Evolutionary conservation across 176 grass and related monocot genomes (phyloP), one percentile per base, ranked within the genome.

Genomic region (Triticum timopheevii): DNA sequence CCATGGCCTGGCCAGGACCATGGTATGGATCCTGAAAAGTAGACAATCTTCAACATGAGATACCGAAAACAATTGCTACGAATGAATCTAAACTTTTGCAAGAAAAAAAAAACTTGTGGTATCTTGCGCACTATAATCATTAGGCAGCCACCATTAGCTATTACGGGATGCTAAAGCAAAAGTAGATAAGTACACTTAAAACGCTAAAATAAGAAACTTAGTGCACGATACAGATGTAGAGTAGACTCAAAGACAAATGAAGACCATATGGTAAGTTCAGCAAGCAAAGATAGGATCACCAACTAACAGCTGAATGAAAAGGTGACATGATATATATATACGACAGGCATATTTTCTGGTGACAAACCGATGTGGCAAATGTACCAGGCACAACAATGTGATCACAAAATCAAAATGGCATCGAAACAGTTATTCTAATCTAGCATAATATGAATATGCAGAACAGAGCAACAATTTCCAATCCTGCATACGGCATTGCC

Each of bases 1-100:
- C 97, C 97, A 99, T 96, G 61, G 97, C 97, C 83, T 99, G 94
- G 73, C 97, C 90, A 80, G 87, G 89, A 62, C 97, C 97, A 91
- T 98, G 97, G 78, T 98, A 98, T 40, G 97, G 97, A 94, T 98
- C 97, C 94, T 97, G 90, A 87, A 90, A 88, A 67, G 33, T 31
- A 79, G 10, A 35, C 15, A 82, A 54, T 7, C 63, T 4, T 6
- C 8, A 68, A 31, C 62, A 76, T 61, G 24, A 87, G 13, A 42
- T 15, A 11, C 7, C 61, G 10, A 79, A 23, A 79, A 65, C 44
- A 7, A 79, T 36, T 58, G 23, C 31, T 16, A 44, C 27, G 12
- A 58, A 59, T 22, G 54, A 76, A 75, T 27, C 80, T 59, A 22
- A 31, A 22, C 52, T 27, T 52, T 56, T 31, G 27, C 11, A 73